Base-by-base conservation (phyloP, 208 protist species). In the Naegleria fowleri region DNA sequence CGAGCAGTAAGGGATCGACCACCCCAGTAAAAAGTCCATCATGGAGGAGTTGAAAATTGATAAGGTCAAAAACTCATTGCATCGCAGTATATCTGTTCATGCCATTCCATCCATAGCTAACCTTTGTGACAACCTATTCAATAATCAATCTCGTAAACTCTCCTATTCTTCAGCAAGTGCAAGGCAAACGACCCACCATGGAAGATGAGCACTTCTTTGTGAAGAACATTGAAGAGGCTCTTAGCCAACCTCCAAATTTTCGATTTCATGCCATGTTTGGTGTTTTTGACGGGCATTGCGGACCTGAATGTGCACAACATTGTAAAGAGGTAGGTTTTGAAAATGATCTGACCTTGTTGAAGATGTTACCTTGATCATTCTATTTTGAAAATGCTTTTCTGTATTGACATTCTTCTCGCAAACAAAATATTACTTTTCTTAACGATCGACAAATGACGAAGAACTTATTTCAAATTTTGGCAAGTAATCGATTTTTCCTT, bases 181-280 rank as follows among this genome's bases (percentile, higher is more conserved):
- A 58, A 88, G 85, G 85, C 9, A 36, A 58, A 33, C 13, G 85
- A 88, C 39, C 39, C 6, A 58, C 41, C 0, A 88, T 88, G 85
- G 85, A 88, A 38, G 85, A 88, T 19, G 85, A 88, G 55, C 43
- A 88, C n/a, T 88, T 88, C 41, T 88, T 88, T n/a, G 22, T 88
- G 33, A 58, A 58, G 43, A 39, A 88, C 29, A 36, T 88, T 5
- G 43, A 88, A 7, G 25, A 29, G 55, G 40, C 25, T 1, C 13
- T 39, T 16, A 9, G 16, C n/a, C 55, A 67, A 13, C 55, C 11
- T 22, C 33, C 19, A 39, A 13, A 2, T 22, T 58, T 39, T 88
- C 1, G 55, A 58, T 13, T 58, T 39, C 85, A 88, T 88, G 33
- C 41, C 0, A 58, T 58, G 43, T 88, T 88, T 58, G 85, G 85